Base-by-base conservation (phyloP, 768 basidiomycete genomes). In the Leccinum incarnatum region DNA sequence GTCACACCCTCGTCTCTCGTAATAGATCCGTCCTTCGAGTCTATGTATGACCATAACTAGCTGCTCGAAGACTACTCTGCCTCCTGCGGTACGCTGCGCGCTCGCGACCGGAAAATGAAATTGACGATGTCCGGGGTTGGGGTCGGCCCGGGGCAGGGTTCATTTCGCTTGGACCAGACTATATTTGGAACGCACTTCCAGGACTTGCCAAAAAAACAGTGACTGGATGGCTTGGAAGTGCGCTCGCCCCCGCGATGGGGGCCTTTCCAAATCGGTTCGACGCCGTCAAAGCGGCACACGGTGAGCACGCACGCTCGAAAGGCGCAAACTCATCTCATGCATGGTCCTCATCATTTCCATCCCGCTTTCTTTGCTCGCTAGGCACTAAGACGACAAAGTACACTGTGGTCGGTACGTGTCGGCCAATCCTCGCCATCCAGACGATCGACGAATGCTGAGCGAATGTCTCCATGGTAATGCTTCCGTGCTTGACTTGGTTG, bases 21-120 rank as follows among this genome's bases (percentile, higher is more conserved):
- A 42, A 42, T n/a, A 42, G 8, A 10, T 8, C 19, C 23, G 1
- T 46, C 1, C 14, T 84, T 68, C 58, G 82, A 10, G 17, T 11
- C 27, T 29, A 29, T 29, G 27, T 29, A 9, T 29, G 85, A 0
- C 77, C 84, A 30, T 83, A 70, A 81, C 49, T 70, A 84, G 66
- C 68, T 87, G 4, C 52, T 87, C 4, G 83, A 85, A 65, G 85
- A 88, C 66, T 86, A 80, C 57, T 85, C 82, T 55, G 84, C 87
- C 2, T 73, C 80, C 2, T 73, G 78, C n/a, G 86, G 27, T 29
- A 29, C 3, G 73, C 19, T 45, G 42, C 19, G n/a, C 19, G n/a
- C 12, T 29, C 17, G 7, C 25, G 17, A n/a, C 5, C 9, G 8
- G 17, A 5, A 21, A 11, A 21, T 5, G 21, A 47, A 19, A 19